phyloP scores from a whole-genome alignment of 306 rosid genomes.

The apple (Malus domestica) region DNA sequence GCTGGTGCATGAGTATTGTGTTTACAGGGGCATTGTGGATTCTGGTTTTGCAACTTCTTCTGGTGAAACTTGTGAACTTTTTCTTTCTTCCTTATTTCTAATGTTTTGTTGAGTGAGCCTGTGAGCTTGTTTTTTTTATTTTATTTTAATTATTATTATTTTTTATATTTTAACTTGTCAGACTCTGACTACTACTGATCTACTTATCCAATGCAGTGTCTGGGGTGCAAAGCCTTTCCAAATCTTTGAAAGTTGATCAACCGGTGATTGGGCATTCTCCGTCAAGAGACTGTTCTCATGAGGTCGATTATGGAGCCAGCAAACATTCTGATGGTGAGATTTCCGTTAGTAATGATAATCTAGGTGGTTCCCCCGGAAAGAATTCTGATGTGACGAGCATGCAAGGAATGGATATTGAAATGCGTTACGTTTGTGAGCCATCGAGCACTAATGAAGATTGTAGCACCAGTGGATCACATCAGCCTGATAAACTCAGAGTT shows the following conservation, averaged over 20 bases:
- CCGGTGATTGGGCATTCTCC: slow-evolving; percentile 40
- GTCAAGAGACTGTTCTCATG: slow-evolving; percentile 60
- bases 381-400: slow-evolving; percentile 62
- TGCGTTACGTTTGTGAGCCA: slow-evolving; percentile 59
- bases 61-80: slow-evolving; percentile 20
- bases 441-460: slow-evolving; percentile 68
- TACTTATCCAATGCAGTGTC: slow-evolving; percentile 19
- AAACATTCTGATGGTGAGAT: slow-evolving; percentile 81
- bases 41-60: slow-evolving; percentile 40
- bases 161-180: background rate
- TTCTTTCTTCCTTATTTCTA: background rate
- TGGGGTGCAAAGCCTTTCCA: slow-evolving; percentile 43
- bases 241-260: slow-evolving; percentile 46
- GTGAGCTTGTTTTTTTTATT: background rate
- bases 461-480: slow-evolving; percentile 87
- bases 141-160: too few relatives aligned
- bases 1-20: slow-evolving; percentile 92
- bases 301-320: slow-evolving; percentile 49
- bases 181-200: slow-evolving; percentile 7
- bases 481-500: slow-evolving; percentile 43
- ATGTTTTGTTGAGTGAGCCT: background rate
- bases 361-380: slow-evolving; percentile 69
- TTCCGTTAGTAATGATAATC: slow-evolving; percentile 52
- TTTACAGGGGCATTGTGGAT: slow-evolving; percentile 92
- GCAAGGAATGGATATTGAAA: slow-evolving; percentile 55